Percentiles rank a stretch among this genome's conserved stretches.
phyloP scores from a whole-genome alignment of 2,329 filamentous ascomycete genomes.

The Zalaria obscura region DNA sequence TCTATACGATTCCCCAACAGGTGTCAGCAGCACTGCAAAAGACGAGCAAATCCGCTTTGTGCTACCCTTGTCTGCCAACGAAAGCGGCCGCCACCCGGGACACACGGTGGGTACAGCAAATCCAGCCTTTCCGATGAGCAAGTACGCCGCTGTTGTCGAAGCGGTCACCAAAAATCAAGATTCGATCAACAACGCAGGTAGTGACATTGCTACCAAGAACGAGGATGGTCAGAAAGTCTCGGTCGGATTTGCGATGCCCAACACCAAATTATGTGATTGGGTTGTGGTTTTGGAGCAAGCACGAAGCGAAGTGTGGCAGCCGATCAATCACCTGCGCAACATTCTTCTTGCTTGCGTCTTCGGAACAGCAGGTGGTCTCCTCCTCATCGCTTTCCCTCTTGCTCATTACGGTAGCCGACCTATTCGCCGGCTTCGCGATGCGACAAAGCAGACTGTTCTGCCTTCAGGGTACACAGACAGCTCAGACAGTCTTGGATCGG shows the following conservation, averaged over 20 bases:
- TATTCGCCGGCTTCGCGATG: conserved; percentile 60
- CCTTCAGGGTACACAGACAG: conserved; percentile 42
- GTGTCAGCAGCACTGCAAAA: neutral
- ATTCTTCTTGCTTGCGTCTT: conserved; percentile 79
- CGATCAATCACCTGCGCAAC: conserved; percentile 60
- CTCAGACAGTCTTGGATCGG: conserved; percentile 23
- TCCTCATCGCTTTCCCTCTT: conserved; percentile 60
- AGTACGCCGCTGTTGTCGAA: conserved; percentile 49
- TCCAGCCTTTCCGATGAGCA: conserved; percentile 41
- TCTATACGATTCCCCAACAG: conserved; percentile 10
- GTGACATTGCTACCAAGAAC: conserved; percentile 54
- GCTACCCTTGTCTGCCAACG: conserved; percentile 12
- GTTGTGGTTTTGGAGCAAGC: conserved; percentile 67
- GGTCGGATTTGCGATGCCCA: conserved; percentile 64
- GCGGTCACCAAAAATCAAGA: conserved; percentile 41
- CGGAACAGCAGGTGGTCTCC: conserved; percentile 56
- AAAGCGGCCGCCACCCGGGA: conserved; percentile 13
- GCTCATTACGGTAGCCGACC: conserved; percentile 72
- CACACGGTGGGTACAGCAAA: conserved; percentile 24
- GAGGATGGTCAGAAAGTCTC: conserved; percentile 57
- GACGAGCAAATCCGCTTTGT: conserved; percentile 13
- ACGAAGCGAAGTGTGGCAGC: conserved; percentile 57
- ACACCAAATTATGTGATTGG: conserved; percentile 62
- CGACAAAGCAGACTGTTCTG: conserved; percentile 59
- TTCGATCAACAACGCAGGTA: conserved; percentile 52